phyloP scores from a whole-genome alignment of 1,284 basidiomycete genomes.

The Apiotrichum akiyoshidainum region DNA sequence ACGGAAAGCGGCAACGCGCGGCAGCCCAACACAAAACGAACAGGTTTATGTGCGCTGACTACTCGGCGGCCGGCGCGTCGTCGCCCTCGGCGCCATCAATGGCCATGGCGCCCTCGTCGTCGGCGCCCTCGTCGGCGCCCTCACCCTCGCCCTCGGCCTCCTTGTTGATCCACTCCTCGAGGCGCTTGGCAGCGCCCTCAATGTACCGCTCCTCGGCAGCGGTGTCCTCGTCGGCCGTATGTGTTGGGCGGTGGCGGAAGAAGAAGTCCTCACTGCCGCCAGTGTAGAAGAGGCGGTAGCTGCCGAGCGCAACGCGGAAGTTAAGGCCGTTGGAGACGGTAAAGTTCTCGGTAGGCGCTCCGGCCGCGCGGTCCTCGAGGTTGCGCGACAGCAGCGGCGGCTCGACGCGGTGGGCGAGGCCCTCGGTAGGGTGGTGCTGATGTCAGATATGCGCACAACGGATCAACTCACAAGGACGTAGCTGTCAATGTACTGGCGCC shows the following conservation, averaged over 20 bases:
- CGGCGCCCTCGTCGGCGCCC: background rate
- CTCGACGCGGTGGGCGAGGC: slow-evolving; percentile 56
- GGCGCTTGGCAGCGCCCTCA: slow-evolving; percentile 22
- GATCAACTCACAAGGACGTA: slow-evolving; percentile 66
- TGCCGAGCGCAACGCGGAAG: slow-evolving; percentile 57
- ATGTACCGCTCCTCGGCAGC: slow-evolving; percentile 17
- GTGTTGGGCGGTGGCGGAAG: slow-evolving; percentile 25
- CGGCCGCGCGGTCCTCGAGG: slow-evolving; percentile 20
- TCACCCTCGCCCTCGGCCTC: slow-evolving; percentile 12
- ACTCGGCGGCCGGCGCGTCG: background rate
- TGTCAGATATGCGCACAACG: background rate
- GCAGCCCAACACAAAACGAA: no score
- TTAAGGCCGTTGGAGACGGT: slow-evolving; percentile 55
- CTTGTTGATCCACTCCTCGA: slow-evolving; percentile 30
- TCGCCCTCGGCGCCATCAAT: background rate
- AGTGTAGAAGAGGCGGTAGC: slow-evolving; percentile 73
- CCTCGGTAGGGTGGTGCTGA: slow-evolving; percentile 54
- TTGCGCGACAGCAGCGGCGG: slow-evolving; percentile 68
- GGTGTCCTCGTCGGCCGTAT: slow-evolving; percentile 10
- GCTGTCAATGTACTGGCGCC: slow-evolving; percentile 86
- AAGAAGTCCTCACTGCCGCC: slow-evolving; percentile 50
- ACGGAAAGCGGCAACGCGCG: no score
- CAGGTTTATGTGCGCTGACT: background rate
- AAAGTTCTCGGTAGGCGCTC: slow-evolving; percentile 14
- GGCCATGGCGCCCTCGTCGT: background rate